Evolutionary conservation across 768 basidiomycete genomes (phyloP), one percentile per base, ranked within the genome.

Genomic region (Trametes cinnabarina): DNA sequence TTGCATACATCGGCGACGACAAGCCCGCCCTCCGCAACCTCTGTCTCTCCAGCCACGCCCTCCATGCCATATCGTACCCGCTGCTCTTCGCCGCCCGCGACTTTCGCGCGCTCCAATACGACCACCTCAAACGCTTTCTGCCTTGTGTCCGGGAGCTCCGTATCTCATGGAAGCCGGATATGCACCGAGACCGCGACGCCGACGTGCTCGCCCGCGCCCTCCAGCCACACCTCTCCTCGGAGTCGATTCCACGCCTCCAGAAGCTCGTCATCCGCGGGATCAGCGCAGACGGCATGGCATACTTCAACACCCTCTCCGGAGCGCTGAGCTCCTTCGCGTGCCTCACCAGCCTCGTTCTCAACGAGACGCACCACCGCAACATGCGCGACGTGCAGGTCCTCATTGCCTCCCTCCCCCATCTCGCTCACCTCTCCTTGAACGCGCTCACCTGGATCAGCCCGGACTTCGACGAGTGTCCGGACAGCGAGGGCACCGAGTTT

Each of bases 111-210:
- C 51, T 59, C 28, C 20, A 20, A 17, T n/a, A 20, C 25, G 6
- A 28, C 6, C 32, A 53, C 28, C 58, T 59, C 37, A 11, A 12
- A 12, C 51, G 51, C 15, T 47, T 59, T 10, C 51, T 52, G 9
- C 46, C 39, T 4, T 40, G 17, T 14, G 43, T 52, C 19, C 46
- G 23, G 15, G 57, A 58, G n/a, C 44, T 59, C 5, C 51, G 47
- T 8, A 42, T 59, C 22, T 48, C 51, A 15, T 59, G 51, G 58
- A 47, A 39, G 28, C 35, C 47, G 12, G 58, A 59, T 40, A 59
- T 59, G 58, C 32, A 42, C 19, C 30, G 47, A 8, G 47, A 26
- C 11, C 26, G 37, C 51, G 51, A 59, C 11, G 47, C 28, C 12
- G 17, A 47, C 1, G 46, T 59, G 11, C 51, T 59, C 39, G 23